These are phyloP conservation scores for Zymoseptoria brevis DNA, from an alignment of 2,329 filamentous ascomycete species.

Conservation along the genomic window DNA sequence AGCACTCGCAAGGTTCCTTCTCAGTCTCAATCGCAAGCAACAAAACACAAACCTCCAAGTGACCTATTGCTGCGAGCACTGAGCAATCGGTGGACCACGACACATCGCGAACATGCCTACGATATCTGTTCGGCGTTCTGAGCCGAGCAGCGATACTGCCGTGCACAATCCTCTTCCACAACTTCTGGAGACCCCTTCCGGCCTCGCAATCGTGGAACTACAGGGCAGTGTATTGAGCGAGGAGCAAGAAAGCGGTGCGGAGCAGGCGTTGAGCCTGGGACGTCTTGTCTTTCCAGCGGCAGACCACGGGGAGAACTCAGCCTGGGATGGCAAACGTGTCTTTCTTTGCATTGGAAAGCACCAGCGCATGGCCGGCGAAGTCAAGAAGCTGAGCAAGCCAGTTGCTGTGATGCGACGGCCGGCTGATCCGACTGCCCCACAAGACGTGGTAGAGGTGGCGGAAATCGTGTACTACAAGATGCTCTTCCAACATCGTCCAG, in stretches of 20 bases:
- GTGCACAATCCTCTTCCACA: slow-evolving; percentile 58
- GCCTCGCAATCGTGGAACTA: slow-evolving; percentile 82
- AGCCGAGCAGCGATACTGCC: neutral
- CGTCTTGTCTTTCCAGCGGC: slow-evolving; percentile 62
- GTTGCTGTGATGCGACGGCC: slow-evolving; percentile 65
- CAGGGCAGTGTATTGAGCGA: slow-evolving; percentile 85
- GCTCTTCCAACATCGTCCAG: slow-evolving; percentile 73
- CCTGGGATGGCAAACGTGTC: slow-evolving; percentile 77
- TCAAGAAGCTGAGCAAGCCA: slow-evolving; percentile 74
- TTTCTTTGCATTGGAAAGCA: slow-evolving; percentile 83
- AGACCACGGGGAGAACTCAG: slow-evolving; percentile 58
- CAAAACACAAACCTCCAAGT: neutral
- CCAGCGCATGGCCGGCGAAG: slow-evolving; percentile 80
- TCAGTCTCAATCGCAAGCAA: neutral
- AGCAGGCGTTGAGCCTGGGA: slow-evolving; percentile 50
- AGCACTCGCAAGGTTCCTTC: neutral
- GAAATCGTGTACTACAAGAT: slow-evolving; percentile 85
- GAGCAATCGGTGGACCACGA: neutral
- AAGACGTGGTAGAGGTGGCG: slow-evolving; percentile 64
- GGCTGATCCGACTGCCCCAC: slow-evolving; percentile 24
- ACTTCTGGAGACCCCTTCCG: slow-evolving; percentile 81
- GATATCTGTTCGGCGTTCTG: neutral
- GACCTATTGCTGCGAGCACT: too few species aligned
- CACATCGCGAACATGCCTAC: neutral
- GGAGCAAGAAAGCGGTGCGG: slow-evolving; percentile 22